phyloP scores from a whole-genome alignment of 306 rosid species.

The Cucumis melo region DNA sequence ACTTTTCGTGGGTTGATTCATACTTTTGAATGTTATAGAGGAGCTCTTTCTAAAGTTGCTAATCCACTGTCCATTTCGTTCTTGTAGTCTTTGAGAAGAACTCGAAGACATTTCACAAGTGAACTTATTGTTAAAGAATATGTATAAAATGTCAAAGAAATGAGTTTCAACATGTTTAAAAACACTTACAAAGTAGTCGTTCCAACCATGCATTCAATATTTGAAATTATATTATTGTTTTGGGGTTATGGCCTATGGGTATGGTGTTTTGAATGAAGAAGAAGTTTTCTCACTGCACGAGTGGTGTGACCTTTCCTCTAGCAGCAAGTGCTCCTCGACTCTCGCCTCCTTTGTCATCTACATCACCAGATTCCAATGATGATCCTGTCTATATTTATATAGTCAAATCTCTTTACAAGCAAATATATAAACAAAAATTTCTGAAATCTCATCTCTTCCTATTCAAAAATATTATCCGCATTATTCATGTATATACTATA shows the following conservation, averaged over 20 bases:
- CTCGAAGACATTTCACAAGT: constrained; percentile 77
- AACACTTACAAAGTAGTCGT: no score
- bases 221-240: no score
- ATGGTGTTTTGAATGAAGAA: constrained; percentile 62
- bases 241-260: constrained; percentile 25
- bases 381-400: constrained; percentile 26
- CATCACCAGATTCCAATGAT: constrained; percentile 50
- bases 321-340: constrained; percentile 43
- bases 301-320: constrained; percentile 51
- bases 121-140: constrained; percentile 22
- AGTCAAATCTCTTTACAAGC: constrained; percentile 80
- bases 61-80: constrained; percentile 83
- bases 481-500: no score
- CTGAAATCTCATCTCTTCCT: no score
- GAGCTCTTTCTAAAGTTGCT: constrained; percentile 88
- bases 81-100: constrained; percentile 84
- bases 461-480: constrained; percentile 9
- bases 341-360: constrained; percentile 62
- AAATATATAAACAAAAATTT: constrained; percentile 21
- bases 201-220: no score
- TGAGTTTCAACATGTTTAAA: no score
- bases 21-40: constrained; percentile 70
- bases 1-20: constrained; percentile 54
- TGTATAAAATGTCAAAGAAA: not conserved
- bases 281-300: constrained; percentile 64